Percentiles rank a stretch among this genome's conserved stretches.
phyloP scores from a whole-genome alignment of 1,284 basidiomycete genomes.

The Coniferiporia sulphurascens region DNA sequence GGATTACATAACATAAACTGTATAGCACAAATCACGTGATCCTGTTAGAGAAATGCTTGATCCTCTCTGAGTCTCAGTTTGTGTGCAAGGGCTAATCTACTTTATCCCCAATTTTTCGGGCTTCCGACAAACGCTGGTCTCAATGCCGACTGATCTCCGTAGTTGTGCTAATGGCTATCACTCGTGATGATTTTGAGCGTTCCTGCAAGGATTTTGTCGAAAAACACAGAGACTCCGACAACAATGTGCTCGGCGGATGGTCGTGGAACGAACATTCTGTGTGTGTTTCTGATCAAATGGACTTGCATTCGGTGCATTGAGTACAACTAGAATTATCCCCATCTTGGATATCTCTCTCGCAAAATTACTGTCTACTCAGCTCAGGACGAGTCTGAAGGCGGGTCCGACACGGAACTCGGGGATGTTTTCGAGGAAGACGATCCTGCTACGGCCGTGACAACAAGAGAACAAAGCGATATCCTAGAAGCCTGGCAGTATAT shows the following conservation, averaged over 20 bases:
- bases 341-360: slow-evolving; percentile 19
- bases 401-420: slow-evolving; percentile 21
- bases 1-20: slow-evolving; percentile 1
- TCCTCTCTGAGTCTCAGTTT: no score
- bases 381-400: slow-evolving; percentile 1
- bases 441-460: slow-evolving; percentile 30
- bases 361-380: slow-evolving; percentile 9
- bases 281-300: slow-evolving; percentile 28
- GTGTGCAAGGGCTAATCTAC: no score
- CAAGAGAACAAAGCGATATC: neutral
- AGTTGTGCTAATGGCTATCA: slow-evolving; percentile 26
- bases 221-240: slow-evolving; percentile 23
- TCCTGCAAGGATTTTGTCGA: slow-evolving; percentile 52
- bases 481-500: slow-evolving; percentile 48
- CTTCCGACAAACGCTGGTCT: no score
- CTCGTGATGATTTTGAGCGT: slow-evolving; percentile 57
- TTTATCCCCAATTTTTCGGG: no score
- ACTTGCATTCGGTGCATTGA: slow-evolving; percentile 11
- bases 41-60: neutral
- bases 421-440: slow-evolving; percentile 17
- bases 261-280: slow-evolving; percentile 51
- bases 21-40: slow-evolving; percentile 4
- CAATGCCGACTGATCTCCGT: neutral
- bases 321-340: neutral
- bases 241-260: slow-evolving; percentile 38